Conservation (phyloP, 257 asterid genomes). For the Perilla frutescens region DNA sequence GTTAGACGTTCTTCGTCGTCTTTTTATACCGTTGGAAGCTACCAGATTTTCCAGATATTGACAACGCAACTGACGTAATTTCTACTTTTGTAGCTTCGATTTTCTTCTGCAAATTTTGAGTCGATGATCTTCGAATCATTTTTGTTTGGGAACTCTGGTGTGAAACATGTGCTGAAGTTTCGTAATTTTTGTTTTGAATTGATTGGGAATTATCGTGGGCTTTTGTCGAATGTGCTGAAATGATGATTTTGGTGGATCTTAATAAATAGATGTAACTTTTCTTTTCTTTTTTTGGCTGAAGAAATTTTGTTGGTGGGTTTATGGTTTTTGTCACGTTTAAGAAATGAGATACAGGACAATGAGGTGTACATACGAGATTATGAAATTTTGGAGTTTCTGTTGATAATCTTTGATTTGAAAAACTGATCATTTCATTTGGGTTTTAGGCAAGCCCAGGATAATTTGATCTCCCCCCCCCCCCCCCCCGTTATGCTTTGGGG, state of each 20-base stretch:
- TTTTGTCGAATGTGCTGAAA: slow-evolving; percentile 31
- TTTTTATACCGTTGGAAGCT: slow-evolving; percentile 38
- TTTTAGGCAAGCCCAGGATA: slow-evolving; percentile 22
- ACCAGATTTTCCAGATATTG: slow-evolving; percentile 31
- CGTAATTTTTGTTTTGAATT: slow-evolving; percentile 9
- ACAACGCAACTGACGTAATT: slow-evolving; percentile 36
- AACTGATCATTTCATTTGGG: slow-evolving; percentile 27
- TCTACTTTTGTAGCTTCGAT: background rate
- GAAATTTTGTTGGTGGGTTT: slow-evolving; percentile 2
- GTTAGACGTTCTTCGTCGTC: slow-evolving; percentile 39
- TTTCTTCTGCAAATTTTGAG: slow-evolving; percentile 12
- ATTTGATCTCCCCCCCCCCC: background rate
- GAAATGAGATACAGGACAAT: slow-evolving; percentile 22
- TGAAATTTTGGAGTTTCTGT: background rate
- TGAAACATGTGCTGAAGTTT: background rate
- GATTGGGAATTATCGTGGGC: slow-evolving; percentile 18
- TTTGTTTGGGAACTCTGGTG: slow-evolving; percentile 7
- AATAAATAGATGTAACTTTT: slow-evolving; percentile 6
- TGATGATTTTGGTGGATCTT: slow-evolving; percentile 33
- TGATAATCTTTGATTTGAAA: background rate
- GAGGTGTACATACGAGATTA: slow-evolving; percentile 17
- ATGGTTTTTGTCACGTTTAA: slow-evolving; percentile 20
- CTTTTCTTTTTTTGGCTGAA: slow-evolving; percentile 10
- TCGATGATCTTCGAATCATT: slow-evolving; percentile 14
- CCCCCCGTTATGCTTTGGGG: background rate